Evolutionary conservation across 495 filamentous ascomycete species (phyloP).

Genomic region (Hypomontagnella submonticulosa): DNA sequence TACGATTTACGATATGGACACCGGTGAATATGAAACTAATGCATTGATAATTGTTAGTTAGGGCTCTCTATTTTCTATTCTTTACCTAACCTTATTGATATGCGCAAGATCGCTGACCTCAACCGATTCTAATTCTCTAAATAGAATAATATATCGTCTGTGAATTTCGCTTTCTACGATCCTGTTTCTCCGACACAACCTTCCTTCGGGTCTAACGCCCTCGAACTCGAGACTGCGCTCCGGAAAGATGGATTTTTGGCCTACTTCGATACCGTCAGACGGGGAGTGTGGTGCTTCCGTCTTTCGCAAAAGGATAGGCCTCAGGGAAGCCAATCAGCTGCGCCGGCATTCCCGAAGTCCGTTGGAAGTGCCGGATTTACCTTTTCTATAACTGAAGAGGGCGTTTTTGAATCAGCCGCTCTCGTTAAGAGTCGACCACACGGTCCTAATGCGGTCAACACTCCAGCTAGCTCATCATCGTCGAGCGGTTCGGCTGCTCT

Average conservation of each 20-base stretch:
- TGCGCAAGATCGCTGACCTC: slow-evolving; percentile 27
- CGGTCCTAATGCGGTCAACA: slow-evolving; percentile 53
- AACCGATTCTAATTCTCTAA: slow-evolving; percentile 12
- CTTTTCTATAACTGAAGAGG: slow-evolving; percentile 56
- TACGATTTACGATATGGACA: slow-evolving; percentile 61
- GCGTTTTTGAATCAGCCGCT: slow-evolving; percentile 57
- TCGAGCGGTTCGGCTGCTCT: slow-evolving; percentile 53
- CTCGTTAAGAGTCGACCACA: slow-evolving; percentile 55
- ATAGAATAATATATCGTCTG: slow-evolving; percentile 59
- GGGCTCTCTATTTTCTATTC: neutral
- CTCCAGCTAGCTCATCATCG: slow-evolving; percentile 62
- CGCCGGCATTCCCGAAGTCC: slow-evolving; percentile 44
- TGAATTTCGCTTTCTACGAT: slow-evolving; percentile 61
- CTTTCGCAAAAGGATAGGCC: slow-evolving; percentile 49
- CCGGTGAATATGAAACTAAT: slow-evolving; percentile 65
- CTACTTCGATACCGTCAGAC: slow-evolving; percentile 58
- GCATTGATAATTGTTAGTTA: slow-evolving; percentile 59
- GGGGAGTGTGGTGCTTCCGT: slow-evolving; percentile 64
- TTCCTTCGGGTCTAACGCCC: slow-evolving; percentile 52
- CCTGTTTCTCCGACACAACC: slow-evolving; percentile 52
- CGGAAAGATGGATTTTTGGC: slow-evolving; percentile 63
- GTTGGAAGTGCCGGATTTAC: slow-evolving; percentile 55
- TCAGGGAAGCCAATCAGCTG: slow-evolving; percentile 39
- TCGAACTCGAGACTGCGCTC: slow-evolving; percentile 58
- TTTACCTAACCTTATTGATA: neutral